A percentile compares a stretch with the other conserved stretches of the same genome.
Evolutionary conservation across 306 rosid species (phyloP).

Genomic region (Cucumis cinereus): DNA sequence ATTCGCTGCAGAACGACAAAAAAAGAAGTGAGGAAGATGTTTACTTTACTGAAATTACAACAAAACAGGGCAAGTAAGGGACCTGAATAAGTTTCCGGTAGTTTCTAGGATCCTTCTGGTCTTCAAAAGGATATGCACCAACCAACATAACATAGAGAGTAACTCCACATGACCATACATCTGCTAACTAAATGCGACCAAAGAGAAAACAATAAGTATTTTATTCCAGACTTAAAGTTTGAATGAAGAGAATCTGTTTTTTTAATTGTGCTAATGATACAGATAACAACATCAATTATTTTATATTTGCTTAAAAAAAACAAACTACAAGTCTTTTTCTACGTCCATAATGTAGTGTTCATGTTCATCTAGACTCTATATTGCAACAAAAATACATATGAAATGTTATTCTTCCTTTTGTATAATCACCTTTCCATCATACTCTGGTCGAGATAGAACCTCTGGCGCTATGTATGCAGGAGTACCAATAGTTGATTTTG

Average conservation of each 20-base stretch:
- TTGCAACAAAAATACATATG: neutral
- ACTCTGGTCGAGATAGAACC: conserved; percentile 22
- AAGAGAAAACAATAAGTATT: neutral
- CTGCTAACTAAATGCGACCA: neutral
- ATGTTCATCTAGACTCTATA: neutral
- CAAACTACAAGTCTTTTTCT: neutral
- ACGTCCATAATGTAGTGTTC: neutral
- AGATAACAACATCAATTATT: neutral
- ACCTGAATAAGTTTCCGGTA: neutral
- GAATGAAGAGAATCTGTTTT: neutral
- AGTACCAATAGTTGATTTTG: conserved; percentile 50
- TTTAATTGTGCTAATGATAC: neutral
- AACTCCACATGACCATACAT: neutral
- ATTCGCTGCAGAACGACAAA: conserved; percentile 34
- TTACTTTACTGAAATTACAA: neutral
- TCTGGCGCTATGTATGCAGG: neutral
- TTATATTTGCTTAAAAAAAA: neutral
- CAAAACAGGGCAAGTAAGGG: neutral
- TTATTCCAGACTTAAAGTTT: neutral
- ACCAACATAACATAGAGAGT: conserved; percentile 1
- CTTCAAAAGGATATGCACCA: neutral
- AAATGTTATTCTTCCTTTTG: neutral
- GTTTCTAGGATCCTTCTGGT: neutral
- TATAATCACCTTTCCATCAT: conserved; percentile 21
- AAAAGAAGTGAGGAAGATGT: neutral